These are phyloP conservation scores for Stachybotrys chartarum DNA, from an alignment of 2,329 filamentous ascomycete species.

Conservation along the genomic window DNA sequence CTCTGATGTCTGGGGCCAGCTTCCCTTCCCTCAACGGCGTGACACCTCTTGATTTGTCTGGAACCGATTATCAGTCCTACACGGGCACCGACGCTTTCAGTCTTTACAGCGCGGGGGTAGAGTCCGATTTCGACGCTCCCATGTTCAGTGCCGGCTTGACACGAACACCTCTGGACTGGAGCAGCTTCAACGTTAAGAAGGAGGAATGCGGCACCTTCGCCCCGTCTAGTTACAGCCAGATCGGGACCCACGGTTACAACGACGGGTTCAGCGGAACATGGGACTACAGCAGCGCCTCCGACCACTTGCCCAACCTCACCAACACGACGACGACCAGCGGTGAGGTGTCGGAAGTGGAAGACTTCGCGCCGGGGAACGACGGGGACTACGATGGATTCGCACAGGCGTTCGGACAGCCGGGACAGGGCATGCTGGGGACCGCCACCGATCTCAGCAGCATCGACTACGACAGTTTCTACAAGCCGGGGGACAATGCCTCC, in stretches of 20 bases:
- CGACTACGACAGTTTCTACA: conserved; percentile 50
- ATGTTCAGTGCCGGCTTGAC: conserved; percentile 57
- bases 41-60: conserved; percentile 52
- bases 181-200: conserved; percentile 34
- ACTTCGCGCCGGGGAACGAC: conserved; percentile 41
- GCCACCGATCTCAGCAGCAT: conserved; percentile 39
- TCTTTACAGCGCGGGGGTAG: conserved; percentile 38
- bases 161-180: conserved; percentile 41
- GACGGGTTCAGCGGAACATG: conserved; percentile 32
- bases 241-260: conserved; percentile 38
- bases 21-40: conserved; percentile 48
- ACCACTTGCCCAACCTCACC: conserved; percentile 47
- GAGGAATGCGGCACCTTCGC: conserved; percentile 35
- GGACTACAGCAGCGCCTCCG: conserved; percentile 45
- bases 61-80: conserved; percentile 43
- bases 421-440: conserved; percentile 34
- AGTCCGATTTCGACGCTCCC: conserved; percentile 46
- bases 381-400: conserved; percentile 42
- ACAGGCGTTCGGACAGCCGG: conserved; percentile 38
- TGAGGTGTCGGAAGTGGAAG: conserved; percentile 61
- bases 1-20: conserved; percentile 41
- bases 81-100: conserved; percentile 42
- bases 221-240: conserved; percentile 48
- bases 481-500: conserved; percentile 33
- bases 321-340: conserved; percentile 56